Conservation (phyloP, 1,284 basidiomycete species). For the Apiotrichum montevideense region DNA sequence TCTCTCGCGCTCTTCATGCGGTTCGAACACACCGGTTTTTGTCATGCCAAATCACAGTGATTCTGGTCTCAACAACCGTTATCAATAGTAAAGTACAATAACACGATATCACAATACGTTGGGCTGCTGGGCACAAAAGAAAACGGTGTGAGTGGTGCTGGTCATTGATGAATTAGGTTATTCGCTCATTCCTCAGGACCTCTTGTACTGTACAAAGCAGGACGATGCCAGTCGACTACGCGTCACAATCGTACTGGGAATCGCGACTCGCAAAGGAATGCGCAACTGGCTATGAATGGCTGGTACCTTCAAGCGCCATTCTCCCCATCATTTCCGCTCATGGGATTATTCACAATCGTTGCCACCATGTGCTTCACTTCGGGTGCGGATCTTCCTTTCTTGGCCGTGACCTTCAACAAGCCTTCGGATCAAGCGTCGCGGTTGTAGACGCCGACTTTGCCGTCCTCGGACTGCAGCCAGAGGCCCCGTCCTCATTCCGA, state of each 20-base stretch:
- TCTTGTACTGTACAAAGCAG: too few species aligned
- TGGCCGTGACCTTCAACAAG: slow-evolving; percentile 14
- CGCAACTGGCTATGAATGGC: slow-evolving; percentile 34
- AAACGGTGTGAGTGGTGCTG: too few species aligned
- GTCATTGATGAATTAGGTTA: too few species aligned
- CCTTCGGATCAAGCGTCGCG: slow-evolving; percentile 6
- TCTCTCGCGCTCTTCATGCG: too few species aligned
- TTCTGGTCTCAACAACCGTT: too few species aligned
- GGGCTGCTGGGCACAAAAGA: too few species aligned
- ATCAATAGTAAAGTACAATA: too few species aligned
- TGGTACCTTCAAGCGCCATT: slow-evolving; percentile 21
- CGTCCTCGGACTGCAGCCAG: background rate
- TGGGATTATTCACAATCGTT: background rate
- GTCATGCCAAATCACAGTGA: too few species aligned
- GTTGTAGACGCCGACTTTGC: slow-evolving; percentile 39
- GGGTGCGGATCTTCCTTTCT: slow-evolving; percentile 37
- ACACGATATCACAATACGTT: too few species aligned
- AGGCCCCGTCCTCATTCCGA: background rate
- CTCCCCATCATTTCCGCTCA: slow-evolving; percentile 20
- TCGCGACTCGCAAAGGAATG: slow-evolving; percentile 26
- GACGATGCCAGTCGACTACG: slow-evolving; percentile 29
- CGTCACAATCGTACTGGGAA: slow-evolving; percentile 35
- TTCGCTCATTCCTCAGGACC: too few species aligned
- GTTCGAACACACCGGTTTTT: too few species aligned
- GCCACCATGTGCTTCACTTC: slow-evolving; percentile 25